Base-by-base conservation (phyloP, 139 green algal genomes). In the Eudorina sp. region DNA sequence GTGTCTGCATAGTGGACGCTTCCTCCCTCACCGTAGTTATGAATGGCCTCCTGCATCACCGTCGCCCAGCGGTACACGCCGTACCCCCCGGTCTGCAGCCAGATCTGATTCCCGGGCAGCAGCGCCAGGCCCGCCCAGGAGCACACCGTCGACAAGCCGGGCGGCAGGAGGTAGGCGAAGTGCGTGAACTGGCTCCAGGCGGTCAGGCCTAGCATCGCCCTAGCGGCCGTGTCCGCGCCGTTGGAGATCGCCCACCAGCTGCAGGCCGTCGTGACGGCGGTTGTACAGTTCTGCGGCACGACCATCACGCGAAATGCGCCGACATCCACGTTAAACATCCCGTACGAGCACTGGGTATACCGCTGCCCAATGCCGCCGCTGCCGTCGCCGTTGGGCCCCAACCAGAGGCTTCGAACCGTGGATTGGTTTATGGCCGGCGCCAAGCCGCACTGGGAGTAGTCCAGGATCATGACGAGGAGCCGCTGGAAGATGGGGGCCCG, bases 1-100 rank as follows among this genome's bases (percentile, higher is more conserved):
- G n/a, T n/a, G n/a, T n/a, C n/a, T n/a, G n/a, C n/a, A n/a, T n/a
- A n/a, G n/a, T n/a, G n/a, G n/a, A n/a, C n/a, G n/a, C n/a, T n/a
- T n/a, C n/a, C n/a, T n/a, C n/a, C n/a, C 41, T 19, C 43, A 58
- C 72, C 72, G 27, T 79, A 55, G 18, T 73, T n/a, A n/a, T n/a
- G n/a, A n/a, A n/a, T n/a, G n/a, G n/a, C n/a, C n/a, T n/a, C n/a
- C n/a, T n/a, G n/a, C n/a, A n/a, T n/a, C n/a, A n/a, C n/a, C n/a
- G n/a, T n/a, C n/a, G n/a, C n/a, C n/a, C n/a, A n/a, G n/a, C 64
- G 64, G 64, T 73, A 45, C n/a, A 73, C 29, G 29, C 73, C 73
- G 13, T 81, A 81, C 7, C 21, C n/a, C 0, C 9, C 29, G 3
- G 73, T 62, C 73, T 81, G 73, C 27, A 81, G 73, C 73, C 73